Percentiles rank a stretch among this genome's conserved stretches.
Conservation (phyloP, 345 rosid genomes). For the Lepidium didymum region DNA sequence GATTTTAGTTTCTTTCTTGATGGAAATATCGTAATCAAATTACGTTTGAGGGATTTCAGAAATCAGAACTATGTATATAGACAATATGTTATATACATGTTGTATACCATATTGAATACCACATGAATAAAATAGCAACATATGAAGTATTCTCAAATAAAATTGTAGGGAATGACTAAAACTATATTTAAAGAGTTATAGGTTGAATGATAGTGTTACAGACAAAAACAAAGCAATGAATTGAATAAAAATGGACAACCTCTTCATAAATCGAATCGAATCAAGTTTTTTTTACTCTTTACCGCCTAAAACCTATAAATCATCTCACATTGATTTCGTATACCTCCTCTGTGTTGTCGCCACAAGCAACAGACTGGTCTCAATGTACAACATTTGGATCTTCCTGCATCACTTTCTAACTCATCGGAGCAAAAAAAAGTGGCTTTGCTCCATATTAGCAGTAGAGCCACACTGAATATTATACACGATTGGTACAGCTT, state of each 20-base stretch:
- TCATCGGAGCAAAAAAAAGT: conserved; percentile 8
- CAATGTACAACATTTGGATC: conserved; percentile 9
- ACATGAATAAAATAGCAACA: too few relatives aligned
- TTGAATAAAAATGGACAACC: conserved; percentile 20
- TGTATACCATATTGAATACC: too few relatives aligned
- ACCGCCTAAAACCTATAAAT: conserved; percentile 17
- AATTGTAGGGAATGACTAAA: background rate
- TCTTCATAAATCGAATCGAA: background rate
- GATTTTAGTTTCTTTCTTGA: too few relatives aligned
- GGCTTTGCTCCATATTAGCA: conserved; percentile 1
- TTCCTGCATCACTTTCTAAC: conserved; percentile 3
- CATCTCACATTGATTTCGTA: conserved; percentile 9
- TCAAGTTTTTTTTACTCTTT: conserved; percentile 2
- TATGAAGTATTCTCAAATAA: background rate
- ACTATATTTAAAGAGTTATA: background rate
- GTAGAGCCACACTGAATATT: background rate
- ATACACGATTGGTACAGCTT: background rate
- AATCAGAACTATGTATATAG: too few relatives aligned
- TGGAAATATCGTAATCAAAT: too few relatives aligned
- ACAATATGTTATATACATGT: too few relatives aligned
- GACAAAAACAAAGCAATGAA: conserved; percentile 25
- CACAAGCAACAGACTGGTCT: conserved; percentile 11
- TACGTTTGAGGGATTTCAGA: too few relatives aligned
- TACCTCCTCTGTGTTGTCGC: conserved; percentile 8
- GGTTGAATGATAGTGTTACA: conserved; percentile 9